Base-by-base conservation (phyloP, 257 asterid species). In the Fraxinus cuspidata region DNA sequence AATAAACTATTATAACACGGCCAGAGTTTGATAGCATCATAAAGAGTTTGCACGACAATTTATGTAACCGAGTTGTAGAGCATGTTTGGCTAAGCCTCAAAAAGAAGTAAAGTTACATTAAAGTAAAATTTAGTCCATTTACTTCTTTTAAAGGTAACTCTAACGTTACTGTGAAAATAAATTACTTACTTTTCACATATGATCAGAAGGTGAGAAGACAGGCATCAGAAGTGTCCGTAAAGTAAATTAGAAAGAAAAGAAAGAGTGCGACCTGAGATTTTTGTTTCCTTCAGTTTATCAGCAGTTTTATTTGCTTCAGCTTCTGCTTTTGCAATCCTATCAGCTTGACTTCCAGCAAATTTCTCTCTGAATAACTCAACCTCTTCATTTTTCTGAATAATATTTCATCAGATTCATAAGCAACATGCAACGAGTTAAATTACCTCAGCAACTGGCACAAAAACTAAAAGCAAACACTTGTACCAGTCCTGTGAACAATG, bases 401-500 rank as follows among this genome's bases (percentile, higher is more conserved):
- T 29, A 82, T n/a, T 78, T 79, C 63, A 78, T 69, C 74, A 68
- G 60, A 73, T 34, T 80, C 66, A 83, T 71, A 38, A 78, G 74
- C 60, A 72, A 56, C 71, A 56, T 29, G 31, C 58, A 86, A 72
- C 44, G 81, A 29, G 64, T 8, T 8, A 3, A 49, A 75, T 42
- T 49, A 77, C 11, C 67, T 37, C 71, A 70, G 40, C 40, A 34
- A 47, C 25, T 35, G 49, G 32, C 32, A 32, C 68, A 31, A 70
- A 79, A 28, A 74, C 77, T 12, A 47, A 44, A 56, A 56, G 9
- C 23, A n/a, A 28, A 49, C 74, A 34, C 32, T 70, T 29, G 71
- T 91, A 95, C 99, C 97, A 95, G 80, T 83, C 89, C 96, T 81
- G 75, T 87, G 80, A 95, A 95, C 87, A 95, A 83, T 68, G 97